Evolutionary conservation across 208 protist species (phyloP).

Genomic region (Leishmania tarentolae): DNA sequence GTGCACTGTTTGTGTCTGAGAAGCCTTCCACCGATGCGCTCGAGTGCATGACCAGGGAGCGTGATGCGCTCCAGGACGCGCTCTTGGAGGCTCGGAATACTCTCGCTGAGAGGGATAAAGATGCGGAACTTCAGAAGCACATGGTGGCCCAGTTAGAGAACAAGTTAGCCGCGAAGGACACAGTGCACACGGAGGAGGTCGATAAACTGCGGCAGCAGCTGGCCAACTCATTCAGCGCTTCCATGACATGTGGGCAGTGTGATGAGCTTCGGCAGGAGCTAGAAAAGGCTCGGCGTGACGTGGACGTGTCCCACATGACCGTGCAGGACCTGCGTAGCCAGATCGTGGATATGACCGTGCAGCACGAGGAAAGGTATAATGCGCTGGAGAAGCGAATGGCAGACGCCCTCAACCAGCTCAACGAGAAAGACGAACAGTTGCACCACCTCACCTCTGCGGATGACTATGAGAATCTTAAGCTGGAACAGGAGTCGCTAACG

Average conservation of each 20-base stretch:
- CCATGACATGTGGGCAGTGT: conserved; percentile 19
- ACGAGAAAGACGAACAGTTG: conserved; percentile 32
- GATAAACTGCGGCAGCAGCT: conserved; percentile 27
- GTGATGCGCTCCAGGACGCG: conserved; percentile 41
- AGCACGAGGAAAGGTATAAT: conserved; percentile 41
- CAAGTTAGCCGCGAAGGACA: conserved; percentile 25
- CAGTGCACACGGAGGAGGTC: conserved; percentile 19
- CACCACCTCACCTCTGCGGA: conserved; percentile 36
- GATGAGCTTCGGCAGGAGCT: conserved; percentile 36
- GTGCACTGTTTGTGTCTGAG: conserved; percentile 4
- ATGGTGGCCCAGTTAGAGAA: conserved; percentile 33
- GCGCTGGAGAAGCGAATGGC: conserved; percentile 43
- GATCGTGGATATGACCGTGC: conserved; percentile 31
- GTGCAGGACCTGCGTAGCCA: conserved; percentile 32
- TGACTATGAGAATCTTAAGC: conserved; percentile 38
- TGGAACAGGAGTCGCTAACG: conserved; percentile 42
- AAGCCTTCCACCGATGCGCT: conserved; percentile 13
- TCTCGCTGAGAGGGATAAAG: conserved; percentile 55
- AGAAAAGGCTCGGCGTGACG: conserved; percentile 20
- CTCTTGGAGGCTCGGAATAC: conserved; percentile 39
- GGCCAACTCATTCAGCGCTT: conserved; percentile 22
- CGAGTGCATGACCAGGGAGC: conserved; percentile 34
- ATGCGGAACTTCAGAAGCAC: conserved; percentile 44
- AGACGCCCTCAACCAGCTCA: conserved; percentile 38
- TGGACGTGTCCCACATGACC: conserved; percentile 18